A percentile compares a stretch with the other conserved stretches of the same genome.
phyloP scores from a whole-genome alignment of 179 eudicot genomes.

The Silene noctiflora region DNA sequence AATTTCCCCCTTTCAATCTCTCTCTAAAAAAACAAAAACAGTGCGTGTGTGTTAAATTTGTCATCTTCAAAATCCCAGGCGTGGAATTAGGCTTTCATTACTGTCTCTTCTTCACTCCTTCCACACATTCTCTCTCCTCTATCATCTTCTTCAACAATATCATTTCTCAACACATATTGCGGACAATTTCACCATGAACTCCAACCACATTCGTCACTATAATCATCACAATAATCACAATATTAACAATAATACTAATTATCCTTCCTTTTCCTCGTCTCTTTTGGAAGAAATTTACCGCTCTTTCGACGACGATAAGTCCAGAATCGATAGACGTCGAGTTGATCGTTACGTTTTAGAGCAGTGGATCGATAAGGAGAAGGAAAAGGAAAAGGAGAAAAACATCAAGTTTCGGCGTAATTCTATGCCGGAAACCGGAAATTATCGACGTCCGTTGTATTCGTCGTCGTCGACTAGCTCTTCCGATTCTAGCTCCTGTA shows the following conservation, averaged over 20 bases:
- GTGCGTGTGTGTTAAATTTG: background rate
- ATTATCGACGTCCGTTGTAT: conserved; percentile 11
- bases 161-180: too few species aligned
- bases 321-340: background rate
- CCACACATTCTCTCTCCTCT: conserved; percentile 9
- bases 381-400: background rate
- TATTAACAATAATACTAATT: background rate
- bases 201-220: background rate
- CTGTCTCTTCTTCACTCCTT: conserved; percentile 22
- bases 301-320: conserved; percentile 54
- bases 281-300: conserved; percentile 76
- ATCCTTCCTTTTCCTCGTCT: conserved; percentile 71
- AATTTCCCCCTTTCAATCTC: conserved; percentile 10
- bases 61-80: conserved; percentile 29
- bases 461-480: conserved; percentile 61
- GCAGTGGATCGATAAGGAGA: conserved; percentile 30
- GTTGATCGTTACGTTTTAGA: conserved; percentile 19
- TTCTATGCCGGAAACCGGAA: conserved; percentile 18
- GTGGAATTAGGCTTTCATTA: conserved; percentile 49
- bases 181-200: conserved; percentile 13
- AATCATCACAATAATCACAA: conserved; percentile 9
- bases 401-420: conserved; percentile 15
- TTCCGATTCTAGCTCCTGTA: conserved; percentile 62
- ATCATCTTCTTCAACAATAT: background rate
- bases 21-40: conserved; percentile 7